Conservation (phyloP, 2,329 filamentous ascomycete genomes). For the Ceratocystis papillata region DNA sequence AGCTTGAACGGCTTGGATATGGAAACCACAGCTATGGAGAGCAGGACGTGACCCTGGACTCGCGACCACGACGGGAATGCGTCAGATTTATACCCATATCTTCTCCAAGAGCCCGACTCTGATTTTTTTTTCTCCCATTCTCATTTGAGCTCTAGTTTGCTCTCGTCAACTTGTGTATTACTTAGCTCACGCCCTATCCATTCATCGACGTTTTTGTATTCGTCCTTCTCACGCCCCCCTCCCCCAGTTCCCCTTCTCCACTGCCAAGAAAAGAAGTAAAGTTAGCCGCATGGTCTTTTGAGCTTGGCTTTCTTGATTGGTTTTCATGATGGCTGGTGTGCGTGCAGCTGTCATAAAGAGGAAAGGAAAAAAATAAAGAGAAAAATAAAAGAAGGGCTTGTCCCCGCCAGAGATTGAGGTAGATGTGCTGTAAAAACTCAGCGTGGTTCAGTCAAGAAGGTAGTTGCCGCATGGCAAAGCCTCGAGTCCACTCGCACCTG, state of each 20-base stretch:
- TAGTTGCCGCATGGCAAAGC: no score
- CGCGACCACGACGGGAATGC: not conserved
- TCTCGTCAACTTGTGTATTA: not conserved
- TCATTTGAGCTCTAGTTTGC: not conserved
- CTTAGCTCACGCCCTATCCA: not conserved
- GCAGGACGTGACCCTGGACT: not conserved
- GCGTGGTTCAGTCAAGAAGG: no score
- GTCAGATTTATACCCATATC: conserved; percentile 2
- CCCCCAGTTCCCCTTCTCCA: not conserved
- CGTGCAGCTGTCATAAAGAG: not conserved
- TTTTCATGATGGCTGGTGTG: not conserved
- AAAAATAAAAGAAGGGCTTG: not conserved
- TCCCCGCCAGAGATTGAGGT: no score
- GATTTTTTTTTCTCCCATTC: not conserved
- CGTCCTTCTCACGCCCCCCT: not conserved
- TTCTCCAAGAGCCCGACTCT: not conserved
- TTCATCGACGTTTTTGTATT: not conserved
- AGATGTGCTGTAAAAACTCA: no score
- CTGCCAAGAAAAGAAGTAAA: conserved; percentile 1
- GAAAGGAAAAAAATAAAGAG: not conserved
- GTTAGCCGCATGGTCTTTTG: conserved; percentile 1
- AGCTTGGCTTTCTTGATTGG: conserved; percentile 1
- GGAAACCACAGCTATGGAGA: conserved; percentile 6
- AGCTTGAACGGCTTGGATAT: not conserved
- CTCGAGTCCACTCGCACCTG: no score